Conservation (phyloP, 208 protist species). For the Acanthamoeba quina region DNA sequence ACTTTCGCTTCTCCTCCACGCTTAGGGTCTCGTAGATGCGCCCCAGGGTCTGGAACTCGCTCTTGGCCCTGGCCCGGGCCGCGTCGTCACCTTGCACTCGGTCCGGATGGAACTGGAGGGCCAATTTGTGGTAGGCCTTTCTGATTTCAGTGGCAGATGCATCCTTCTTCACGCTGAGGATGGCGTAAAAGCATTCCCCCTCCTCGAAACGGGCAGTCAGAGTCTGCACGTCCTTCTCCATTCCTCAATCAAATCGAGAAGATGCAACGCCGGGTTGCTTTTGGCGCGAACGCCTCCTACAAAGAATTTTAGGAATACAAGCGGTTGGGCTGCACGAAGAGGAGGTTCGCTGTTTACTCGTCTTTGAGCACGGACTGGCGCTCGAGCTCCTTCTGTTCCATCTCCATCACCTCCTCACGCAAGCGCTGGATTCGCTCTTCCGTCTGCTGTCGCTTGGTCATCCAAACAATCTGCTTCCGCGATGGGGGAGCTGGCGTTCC, state of each 20-base stretch:
- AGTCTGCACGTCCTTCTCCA: neutral
- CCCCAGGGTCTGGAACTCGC: conserved; percentile 58
- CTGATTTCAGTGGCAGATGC: conserved; percentile 92
- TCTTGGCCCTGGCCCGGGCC: neutral
- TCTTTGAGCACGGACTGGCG: neutral
- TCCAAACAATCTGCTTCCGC: neutral
- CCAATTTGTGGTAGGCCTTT: conserved; percentile 94
- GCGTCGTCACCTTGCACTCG: conserved; percentile 74
- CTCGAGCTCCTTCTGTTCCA: conserved; percentile 38
- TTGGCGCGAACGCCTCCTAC: neutral
- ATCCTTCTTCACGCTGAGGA: conserved; percentile 91
- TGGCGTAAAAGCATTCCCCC: conserved; percentile 91
- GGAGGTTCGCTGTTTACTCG: neutral
- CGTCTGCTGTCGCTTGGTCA: neutral
- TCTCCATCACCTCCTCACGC: conserved; percentile 45
- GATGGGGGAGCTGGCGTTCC: neutral
- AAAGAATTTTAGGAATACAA: too few species aligned
- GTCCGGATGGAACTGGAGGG: conserved; percentile 95
- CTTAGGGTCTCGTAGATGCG: conserved; percentile 63
- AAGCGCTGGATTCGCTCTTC: conserved; percentile 25
- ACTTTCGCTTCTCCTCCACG: conserved; percentile 20
- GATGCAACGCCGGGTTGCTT: neutral
- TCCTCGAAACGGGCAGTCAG: conserved; percentile 2
- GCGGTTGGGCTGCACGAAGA: too few species aligned
- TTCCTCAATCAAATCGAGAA: neutral